Evolutionary conservation across 371 early-diverging fungal species (phyloP).

Genomic region (Sporodiniella umbellata): DNA sequence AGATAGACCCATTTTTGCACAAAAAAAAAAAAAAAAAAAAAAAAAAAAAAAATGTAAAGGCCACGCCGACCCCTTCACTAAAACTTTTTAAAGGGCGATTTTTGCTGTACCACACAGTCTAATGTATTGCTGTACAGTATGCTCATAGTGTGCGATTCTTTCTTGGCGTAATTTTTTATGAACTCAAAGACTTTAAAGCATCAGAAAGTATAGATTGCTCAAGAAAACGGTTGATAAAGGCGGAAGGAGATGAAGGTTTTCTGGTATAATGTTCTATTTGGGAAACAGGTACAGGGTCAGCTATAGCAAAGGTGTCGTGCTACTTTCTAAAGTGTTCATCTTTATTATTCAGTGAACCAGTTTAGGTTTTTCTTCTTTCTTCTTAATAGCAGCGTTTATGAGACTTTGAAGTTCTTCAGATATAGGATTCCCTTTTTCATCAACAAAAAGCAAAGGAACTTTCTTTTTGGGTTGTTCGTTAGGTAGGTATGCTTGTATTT

Average conservation of each 20-base stretch:
- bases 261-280: too few species aligned
- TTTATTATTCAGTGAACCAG: not conserved
- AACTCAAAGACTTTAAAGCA: too few species aligned
- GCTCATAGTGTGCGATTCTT: too few species aligned
- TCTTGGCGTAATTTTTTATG: too few species aligned
- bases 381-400: not conserved
- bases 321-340: too few species aligned
- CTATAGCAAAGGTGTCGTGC: too few species aligned
- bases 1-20: slow-evolving; percentile 14
- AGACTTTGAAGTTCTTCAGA: not conserved
- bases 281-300: too few species aligned
- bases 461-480: not conserved
- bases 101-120: too few species aligned
- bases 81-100: not conserved
- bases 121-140: too few species aligned
- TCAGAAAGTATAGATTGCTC: too few species aligned
- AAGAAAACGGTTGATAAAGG: too few species aligned
- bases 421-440: not conserved
- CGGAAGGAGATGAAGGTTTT: too few species aligned
- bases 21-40: not conserved
- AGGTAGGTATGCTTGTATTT: not conserved
- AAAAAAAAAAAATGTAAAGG: not conserved
- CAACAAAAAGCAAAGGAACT: not conserved
- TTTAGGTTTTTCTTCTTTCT: slow-evolving; percentile 5
- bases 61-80: not conserved